A percentile compares a stretch with the other conserved stretches of the same genome.
These are phyloP conservation scores for Sanghuangporus weigelae DNA, from an alignment of 1,284 basidiomycete species.

Conservation along the genomic window DNA sequence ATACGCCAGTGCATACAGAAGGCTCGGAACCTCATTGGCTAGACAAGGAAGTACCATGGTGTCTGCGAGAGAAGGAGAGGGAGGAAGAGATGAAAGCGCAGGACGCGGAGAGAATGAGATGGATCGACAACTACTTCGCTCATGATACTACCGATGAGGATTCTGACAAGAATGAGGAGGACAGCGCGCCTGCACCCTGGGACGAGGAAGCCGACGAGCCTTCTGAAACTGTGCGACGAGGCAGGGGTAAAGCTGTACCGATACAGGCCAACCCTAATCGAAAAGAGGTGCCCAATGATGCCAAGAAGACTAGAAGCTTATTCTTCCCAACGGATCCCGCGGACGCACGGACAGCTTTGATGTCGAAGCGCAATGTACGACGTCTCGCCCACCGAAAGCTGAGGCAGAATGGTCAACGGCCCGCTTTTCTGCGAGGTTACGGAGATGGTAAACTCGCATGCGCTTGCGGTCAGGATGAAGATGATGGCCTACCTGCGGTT, in stretches of 20 bases:
- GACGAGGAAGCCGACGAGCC: constrained; percentile 29
- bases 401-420: constrained; percentile 27
- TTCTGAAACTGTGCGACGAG: constrained; percentile 32
- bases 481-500: constrained; percentile 62
- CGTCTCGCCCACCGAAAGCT: constrained; percentile 38
- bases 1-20: constrained; percentile 16
- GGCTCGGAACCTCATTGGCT: constrained; percentile 65
- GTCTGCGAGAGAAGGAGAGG: constrained; percentile 48
- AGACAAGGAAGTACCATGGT: constrained; percentile 72
- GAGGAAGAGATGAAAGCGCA: constrained; percentile 44
- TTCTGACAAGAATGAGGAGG: constrained; percentile 25
- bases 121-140: constrained; percentile 31
- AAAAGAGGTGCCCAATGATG: neutral
- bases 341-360: constrained; percentile 64
- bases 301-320: constrained; percentile 26
- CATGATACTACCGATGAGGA: constrained; percentile 34
- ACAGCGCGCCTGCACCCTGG: constrained; percentile 30
- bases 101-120: constrained; percentile 44
- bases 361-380: constrained; percentile 63
- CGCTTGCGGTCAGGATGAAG: constrained; percentile 47
- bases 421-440: constrained; percentile 11
- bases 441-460: constrained; percentile 51
- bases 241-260: constrained; percentile 60
- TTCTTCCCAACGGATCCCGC: constrained; percentile 60
- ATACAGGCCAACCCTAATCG: constrained; percentile 35